A percentile compares a stretch with the other conserved stretches of the same genome.
Evolutionary conservation across 192 early-diverging fungal species (phyloP).

Genomic region (Umbelopsis sp.): DNA sequence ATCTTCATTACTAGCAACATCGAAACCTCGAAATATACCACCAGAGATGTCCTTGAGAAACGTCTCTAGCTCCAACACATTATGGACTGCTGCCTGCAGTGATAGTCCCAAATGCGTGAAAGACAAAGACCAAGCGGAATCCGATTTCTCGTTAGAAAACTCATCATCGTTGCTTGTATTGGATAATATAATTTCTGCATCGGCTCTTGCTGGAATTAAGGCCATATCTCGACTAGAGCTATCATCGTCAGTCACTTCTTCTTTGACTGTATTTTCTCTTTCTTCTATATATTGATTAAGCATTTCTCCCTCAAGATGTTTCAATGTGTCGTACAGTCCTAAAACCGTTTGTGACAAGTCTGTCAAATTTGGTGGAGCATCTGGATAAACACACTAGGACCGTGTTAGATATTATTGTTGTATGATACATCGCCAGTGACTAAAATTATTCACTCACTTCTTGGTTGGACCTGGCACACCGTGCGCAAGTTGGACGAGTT

Average conservation of each 20-base stretch:
- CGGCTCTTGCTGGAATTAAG: not conserved
- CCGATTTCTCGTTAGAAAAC: not conserved
- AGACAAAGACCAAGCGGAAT: slow-evolving; percentile 32
- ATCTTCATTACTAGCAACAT: slow-evolving; percentile 13
- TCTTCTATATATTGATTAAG: slow-evolving; percentile 33
- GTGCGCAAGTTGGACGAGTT: slow-evolving; percentile 37
- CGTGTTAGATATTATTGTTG: not conserved
- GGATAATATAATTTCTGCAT: not conserved
- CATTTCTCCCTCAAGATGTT: slow-evolving; percentile 38
- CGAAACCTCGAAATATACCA: slow-evolving; percentile 30
- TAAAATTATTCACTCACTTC: not conserved
- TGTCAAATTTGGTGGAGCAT: slow-evolving; percentile 39
- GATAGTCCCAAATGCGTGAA: slow-evolving; percentile 22
- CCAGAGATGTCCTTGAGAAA: slow-evolving; percentile 23
- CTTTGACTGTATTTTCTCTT: slow-evolving; percentile 9
- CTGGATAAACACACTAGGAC: slow-evolving; percentile 41
- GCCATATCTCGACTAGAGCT: not conserved
- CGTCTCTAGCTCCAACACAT: slow-evolving; percentile 21
- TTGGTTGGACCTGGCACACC: slow-evolving; percentile 39
- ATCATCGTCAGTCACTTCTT: not conserved
- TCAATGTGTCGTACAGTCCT: slow-evolving; percentile 32
- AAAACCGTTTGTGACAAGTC: slow-evolving; percentile 40
- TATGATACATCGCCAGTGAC: not conserved
- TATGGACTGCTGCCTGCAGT: slow-evolving; percentile 27
- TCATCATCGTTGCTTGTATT: not conserved